Conservation (phyloP, 2,329 filamentous ascomycete species). For the Penicillium sp. region DNA sequence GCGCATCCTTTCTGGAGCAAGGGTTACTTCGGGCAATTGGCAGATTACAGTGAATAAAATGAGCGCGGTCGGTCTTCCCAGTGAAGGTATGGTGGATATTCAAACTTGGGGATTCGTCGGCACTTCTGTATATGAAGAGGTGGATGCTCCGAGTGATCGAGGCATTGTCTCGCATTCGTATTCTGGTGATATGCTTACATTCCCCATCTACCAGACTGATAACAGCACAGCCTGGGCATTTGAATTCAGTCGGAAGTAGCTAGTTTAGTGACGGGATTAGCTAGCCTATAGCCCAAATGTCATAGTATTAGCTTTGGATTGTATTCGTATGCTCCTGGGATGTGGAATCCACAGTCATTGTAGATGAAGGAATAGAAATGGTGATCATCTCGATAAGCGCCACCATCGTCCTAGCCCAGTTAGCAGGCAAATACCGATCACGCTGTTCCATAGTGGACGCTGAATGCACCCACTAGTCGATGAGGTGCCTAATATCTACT, state of each 20-base stretch:
- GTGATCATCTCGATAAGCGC: slow-evolving; percentile 19
- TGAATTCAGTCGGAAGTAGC: slow-evolving; percentile 30
- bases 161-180: slow-evolving; percentile 33
- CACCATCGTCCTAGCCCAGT: slow-evolving; percentile 65
- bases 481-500: too few species aligned
- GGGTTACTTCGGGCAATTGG: slow-evolving; percentile 32
- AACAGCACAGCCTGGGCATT: slow-evolving; percentile 40
- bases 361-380: slow-evolving; percentile 41
- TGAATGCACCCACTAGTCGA: too few species aligned
- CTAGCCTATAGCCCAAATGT: too few species aligned
- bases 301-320: too few species aligned
- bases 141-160: slow-evolving; percentile 31
- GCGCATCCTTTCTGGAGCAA: slow-evolving; percentile 37
- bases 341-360: slow-evolving; percentile 21
- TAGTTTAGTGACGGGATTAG: background rate
- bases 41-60: slow-evolving; percentile 34
- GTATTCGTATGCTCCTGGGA: too few species aligned
- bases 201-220: slow-evolving; percentile 39
- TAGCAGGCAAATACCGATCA: slow-evolving; percentile 50
- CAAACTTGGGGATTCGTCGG: slow-evolving; percentile 27
- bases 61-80: slow-evolving; percentile 32
- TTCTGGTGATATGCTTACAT: slow-evolving; percentile 33
- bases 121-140: slow-evolving; percentile 20
- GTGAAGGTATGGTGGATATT: slow-evolving; percentile 30
- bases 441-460: too few species aligned